A percentile compares a stretch with the other conserved stretches of the same genome.
Evolutionary conservation across 2,329 filamentous ascomycete species (phyloP).

Genomic region (Madurella mycetomatis): DNA sequence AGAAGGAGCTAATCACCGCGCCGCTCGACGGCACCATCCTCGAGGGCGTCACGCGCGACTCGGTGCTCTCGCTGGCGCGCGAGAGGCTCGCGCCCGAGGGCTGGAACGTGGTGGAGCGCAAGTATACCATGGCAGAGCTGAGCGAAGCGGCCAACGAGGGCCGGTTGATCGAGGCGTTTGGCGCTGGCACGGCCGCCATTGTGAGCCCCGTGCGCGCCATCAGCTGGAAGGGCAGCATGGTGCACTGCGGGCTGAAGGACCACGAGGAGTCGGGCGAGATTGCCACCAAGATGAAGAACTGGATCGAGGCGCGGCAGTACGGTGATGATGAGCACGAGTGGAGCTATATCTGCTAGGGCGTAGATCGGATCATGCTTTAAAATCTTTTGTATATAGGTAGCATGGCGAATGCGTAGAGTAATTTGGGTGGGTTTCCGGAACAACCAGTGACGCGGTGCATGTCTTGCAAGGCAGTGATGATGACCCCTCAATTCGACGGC

Average conservation of each 20-base stretch:
- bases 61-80: slow-evolving; percentile 76
- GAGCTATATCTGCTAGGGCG: slow-evolving; percentile 58
- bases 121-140: slow-evolving; percentile 86
- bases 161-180: slow-evolving; percentile 87
- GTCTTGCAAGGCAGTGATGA: too few species aligned
- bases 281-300: slow-evolving; percentile 83
- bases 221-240: slow-evolving; percentile 75
- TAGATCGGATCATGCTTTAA: not conserved
- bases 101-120: slow-evolving; percentile 84
- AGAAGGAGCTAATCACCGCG: slow-evolving; percentile 91
- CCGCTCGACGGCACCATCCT: slow-evolving; percentile 95
- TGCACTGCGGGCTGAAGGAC: slow-evolving; percentile 78
- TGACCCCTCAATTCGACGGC: too few species aligned
- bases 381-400: slow-evolving; percentile 14
- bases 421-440: not conserved
- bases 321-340: slow-evolving; percentile 88
- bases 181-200: slow-evolving; percentile 87
- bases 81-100: slow-evolving; percentile 80
- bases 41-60: slow-evolving; percentile 90
- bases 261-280: slow-evolving; percentile 84
- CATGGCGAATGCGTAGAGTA: not conserved
- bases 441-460: too few species aligned
- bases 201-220: slow-evolving; percentile 88
- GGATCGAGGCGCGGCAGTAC: slow-evolving; percentile 95
- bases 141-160: slow-evolving; percentile 78